These are phyloP conservation scores for Gossypium turneri DNA, from an alignment of 345 rosid genomes.

Conservation along the genomic window DNA sequence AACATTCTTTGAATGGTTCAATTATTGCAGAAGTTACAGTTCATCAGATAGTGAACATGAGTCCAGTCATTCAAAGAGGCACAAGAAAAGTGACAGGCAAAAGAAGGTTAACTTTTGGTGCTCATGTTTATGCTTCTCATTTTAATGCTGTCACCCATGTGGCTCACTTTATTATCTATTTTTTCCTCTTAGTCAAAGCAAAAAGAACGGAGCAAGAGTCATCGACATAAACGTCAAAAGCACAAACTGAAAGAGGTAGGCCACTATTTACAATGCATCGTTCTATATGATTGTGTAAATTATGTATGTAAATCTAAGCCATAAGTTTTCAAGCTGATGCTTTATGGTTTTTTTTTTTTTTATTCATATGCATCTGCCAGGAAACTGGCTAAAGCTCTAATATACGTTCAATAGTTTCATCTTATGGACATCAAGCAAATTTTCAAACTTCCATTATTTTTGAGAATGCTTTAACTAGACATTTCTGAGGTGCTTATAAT, in stretches of 20 bases:
- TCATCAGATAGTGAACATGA: slow-evolving; percentile 66
- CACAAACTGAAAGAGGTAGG: slow-evolving; percentile 75
- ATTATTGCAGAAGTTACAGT: slow-evolving; percentile 33
- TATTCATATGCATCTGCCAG: background rate
- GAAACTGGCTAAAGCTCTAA: background rate
- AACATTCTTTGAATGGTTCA: slow-evolving; percentile 8
- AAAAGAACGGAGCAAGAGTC: slow-evolving; percentile 68
- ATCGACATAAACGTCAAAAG: slow-evolving; percentile 66
- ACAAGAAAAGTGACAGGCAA: slow-evolving; percentile 58
- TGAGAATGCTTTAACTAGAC: slow-evolving; percentile 6
- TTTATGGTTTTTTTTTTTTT: background rate
- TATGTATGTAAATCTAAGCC: background rate
- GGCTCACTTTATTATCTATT: slow-evolving; percentile 9
- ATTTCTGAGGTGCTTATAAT: slow-evolving; percentile 56
- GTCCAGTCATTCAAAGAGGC: slow-evolving; percentile 55
- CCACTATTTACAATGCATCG: slow-evolving; percentile 15
- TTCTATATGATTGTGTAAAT: background rate
- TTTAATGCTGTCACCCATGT: background rate
- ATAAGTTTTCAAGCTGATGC: background rate
- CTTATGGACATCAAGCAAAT: background rate
- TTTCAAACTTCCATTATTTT: background rate
- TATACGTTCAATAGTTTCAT: background rate
- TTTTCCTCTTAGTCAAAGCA: slow-evolving; percentile 51
- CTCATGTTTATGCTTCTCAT: background rate
- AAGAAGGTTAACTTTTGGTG: slow-evolving; percentile 61